Conservation (phyloP, 2,329 filamentous ascomycete genomes). For the Gaeumannomyces sp. region DNA sequence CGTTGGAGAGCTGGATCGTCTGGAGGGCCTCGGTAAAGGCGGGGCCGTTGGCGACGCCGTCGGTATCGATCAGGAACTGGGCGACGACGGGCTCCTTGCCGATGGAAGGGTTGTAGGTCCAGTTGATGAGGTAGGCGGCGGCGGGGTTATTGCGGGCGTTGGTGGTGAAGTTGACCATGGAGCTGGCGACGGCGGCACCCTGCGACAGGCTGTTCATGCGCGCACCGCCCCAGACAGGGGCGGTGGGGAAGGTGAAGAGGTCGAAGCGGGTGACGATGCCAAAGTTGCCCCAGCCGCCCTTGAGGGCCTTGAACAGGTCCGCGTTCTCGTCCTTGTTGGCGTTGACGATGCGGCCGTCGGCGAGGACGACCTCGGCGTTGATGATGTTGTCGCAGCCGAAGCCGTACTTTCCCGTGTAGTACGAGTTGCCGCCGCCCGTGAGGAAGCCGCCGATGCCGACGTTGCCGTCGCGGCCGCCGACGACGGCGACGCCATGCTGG, state of each 20-base stretch:
- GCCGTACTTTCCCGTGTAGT: conserved; percentile 22
- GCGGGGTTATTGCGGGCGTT: conserved; percentile 15
- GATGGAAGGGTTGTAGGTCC: conserved; percentile 7
- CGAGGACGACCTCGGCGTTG: conserved; percentile 34
- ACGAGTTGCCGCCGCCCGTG: conserved; percentile 31
- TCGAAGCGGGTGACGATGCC: conserved; percentile 24
- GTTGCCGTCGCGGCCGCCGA: conserved; percentile 29
- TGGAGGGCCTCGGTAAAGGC: conserved; percentile 4
- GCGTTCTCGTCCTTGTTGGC: conserved; percentile 27
- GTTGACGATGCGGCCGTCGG: conserved; percentile 29
- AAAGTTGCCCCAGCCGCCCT: conserved; percentile 37
- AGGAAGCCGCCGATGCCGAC: conserved; percentile 31
- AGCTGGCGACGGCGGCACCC: conserved; percentile 11
- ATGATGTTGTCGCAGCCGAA: conserved; percentile 31
- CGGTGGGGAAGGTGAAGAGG: conserved; percentile 7
- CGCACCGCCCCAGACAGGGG: conserved; percentile 11
- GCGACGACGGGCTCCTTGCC: conserved; percentile 1
- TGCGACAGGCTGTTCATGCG: background rate
- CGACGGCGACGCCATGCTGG: conserved; percentile 24
- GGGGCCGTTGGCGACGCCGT: background rate
- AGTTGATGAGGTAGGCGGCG: conserved; percentile 15
- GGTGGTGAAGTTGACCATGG: conserved; percentile 15
- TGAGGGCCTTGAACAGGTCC: conserved; percentile 35
- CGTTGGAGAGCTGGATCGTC: conserved; percentile 22
- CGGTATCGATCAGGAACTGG: conserved; percentile 7